Evolutionary conservation across 805 yeast genomes (phyloP), one percentile per base, ranked within the genome.

Genomic region (Ogataea nitratoaversa): DNA sequence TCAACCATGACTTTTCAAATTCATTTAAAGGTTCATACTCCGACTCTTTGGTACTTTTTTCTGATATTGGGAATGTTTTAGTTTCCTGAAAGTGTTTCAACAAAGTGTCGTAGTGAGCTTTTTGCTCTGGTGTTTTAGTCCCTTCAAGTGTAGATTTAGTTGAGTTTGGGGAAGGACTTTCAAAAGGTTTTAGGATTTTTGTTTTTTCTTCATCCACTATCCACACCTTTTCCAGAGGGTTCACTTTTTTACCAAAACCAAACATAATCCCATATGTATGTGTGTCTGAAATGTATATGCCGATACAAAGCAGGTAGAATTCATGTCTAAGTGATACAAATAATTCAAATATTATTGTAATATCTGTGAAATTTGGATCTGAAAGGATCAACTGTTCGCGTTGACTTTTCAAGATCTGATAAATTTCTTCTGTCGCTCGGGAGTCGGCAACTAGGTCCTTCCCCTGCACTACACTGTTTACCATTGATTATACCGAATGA

Each of bases 1-100:
- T 84, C 38, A 93, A 69, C 98, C 98, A 93, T 1, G 93, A 79
- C 60, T 78, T 83, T 61, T 93, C 99, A 28, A 61, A 57, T 19
- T 64, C 65, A 41, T 56, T 62, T 35, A 71, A 57, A 2, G 73
- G 68, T 31, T 63, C 63, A 39, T 61, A 62, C 9, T 61, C 57
- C 1, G 59, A 56, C 20, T 59, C 59, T 25, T 46, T 40, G 19
- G 57, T 44, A 13, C 60, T 46, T 23, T 70, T 72, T 54, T 80
- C 86, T 8, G 57, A 57, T 8, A 64, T 57, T 2, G 88, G 84
- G 16, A 76, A 62, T 22, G 49, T 56, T 14, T 65, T 76, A 4
- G 77, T 67, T 37, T 70, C 53, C 42, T 67, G 65, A 57, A 88
- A 84, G 62, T 85, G 79, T 32, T 66, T 59, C 40, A 82, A 64